Evolutionary conservation across 140 eudicot species (phyloP).

Genomic region (Oenanthe javanica): DNA sequence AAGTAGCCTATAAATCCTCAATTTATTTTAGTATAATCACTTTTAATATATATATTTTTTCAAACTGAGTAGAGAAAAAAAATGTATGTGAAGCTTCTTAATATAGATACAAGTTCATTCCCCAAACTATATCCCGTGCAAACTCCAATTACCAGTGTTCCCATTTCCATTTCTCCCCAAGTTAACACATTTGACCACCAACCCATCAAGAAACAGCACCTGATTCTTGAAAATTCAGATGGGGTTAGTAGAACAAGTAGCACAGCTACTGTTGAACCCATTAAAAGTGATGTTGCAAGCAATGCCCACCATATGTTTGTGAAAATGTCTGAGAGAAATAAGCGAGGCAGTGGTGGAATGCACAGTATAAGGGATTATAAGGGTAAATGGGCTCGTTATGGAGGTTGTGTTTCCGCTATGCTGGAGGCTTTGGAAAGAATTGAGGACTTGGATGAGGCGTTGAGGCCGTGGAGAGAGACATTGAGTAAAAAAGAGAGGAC

Average conservation of each 20-base stretch:
- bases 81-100: conserved; percentile 41
- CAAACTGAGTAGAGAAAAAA: conserved; percentile 1
- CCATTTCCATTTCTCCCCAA: conserved; percentile 30
- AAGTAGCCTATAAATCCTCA: background rate
- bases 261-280: conserved; percentile 2
- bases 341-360: conserved; percentile 13
- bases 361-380: background rate
- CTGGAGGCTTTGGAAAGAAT: conserved; percentile 49
- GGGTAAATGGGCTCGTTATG: conserved; percentile 59
- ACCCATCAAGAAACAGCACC: conserved; percentile 22
- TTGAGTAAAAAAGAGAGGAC: conserved; percentile 71
- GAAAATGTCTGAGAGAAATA: background rate
- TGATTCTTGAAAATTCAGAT: background rate
- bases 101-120: conserved; percentile 37
- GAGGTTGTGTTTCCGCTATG: conserved; percentile 64
- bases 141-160: conserved; percentile 19
- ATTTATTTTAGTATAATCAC: background rate
- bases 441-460: conserved; percentile 61
- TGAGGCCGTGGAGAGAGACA: conserved; percentile 62
- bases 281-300: background rate
- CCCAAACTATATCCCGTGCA: conserved; percentile 26
- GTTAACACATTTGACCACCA: conserved; percentile 16
- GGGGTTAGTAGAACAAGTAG: background rate
- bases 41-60: background rate
- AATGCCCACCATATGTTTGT: conserved; percentile 14